These are phyloP conservation scores for Citrus inodora DNA, from an alignment of 345 rosid genomes.

Conservation along the genomic window DNA sequence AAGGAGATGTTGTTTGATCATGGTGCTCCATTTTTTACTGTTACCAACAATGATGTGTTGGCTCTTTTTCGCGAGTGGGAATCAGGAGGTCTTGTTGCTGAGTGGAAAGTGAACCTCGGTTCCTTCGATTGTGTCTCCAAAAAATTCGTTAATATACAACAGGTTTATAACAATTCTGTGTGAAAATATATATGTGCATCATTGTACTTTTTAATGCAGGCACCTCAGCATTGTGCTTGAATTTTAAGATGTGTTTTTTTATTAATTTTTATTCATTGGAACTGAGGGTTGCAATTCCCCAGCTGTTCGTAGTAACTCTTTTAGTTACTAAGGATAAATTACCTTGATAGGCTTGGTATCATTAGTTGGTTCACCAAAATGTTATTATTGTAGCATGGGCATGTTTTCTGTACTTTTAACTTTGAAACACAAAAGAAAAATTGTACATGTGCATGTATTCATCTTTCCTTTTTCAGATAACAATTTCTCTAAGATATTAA, in stretches of 20 bases:
- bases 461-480: not conserved
- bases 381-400: not conserved
- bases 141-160: constrained; percentile 40
- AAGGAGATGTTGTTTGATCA: constrained; percentile 72
- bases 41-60: constrained; percentile 45
- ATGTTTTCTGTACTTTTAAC: not conserved
- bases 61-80: constrained; percentile 70
- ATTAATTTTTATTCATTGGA: not conserved
- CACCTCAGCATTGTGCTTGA: not conserved
- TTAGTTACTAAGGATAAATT: not conserved
- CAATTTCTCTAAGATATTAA: not conserved
- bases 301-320: too few species aligned
- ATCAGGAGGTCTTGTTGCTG: constrained; percentile 58
- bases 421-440: not conserved
- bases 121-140: constrained; percentile 54
- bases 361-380: not conserved
- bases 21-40: constrained; percentile 75
- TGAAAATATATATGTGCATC: too few species aligned
- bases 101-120: constrained; percentile 67
- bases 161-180: constrained; percentile 34
- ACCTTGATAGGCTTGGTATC: not conserved
- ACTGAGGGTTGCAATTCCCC: not conserved
- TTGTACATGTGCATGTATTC: not conserved
- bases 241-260: not conserved
- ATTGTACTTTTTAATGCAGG: not conserved